Evolutionary conservation across 352 stramenopile species (phyloP), one percentile per base, ranked within the genome.

Genomic region (Hyaloperonospora brassicae): DNA sequence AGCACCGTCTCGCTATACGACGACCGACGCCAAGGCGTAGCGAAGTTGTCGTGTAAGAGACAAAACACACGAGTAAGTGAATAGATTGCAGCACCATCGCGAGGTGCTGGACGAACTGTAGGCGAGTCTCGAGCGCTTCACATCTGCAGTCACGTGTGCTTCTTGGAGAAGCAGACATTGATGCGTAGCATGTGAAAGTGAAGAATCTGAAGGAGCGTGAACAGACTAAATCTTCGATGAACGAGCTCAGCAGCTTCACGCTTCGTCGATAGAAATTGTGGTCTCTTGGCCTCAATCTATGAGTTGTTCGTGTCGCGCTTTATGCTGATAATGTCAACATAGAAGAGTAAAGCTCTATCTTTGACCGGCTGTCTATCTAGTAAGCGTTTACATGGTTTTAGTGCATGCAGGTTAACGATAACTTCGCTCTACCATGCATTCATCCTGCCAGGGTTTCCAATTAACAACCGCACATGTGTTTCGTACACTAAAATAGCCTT

Each of bases 141-240:
- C 17, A 17, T 17, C 17, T 17, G 77, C 47, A 68, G 67, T 11
- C 73, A 83, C 52, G 82, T 81, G 66, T 95, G 38, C 85, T 95
- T 41, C 30, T 95, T 4, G 85, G 85, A 17, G 64, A 70, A 25
- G 61, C 86, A 52, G 85, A 95, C 52, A 65, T 93, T 25, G 55
- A 75, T 25, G 72, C 73, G 42, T 55, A 72, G 30, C 52, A 54
- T 30, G 80, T 91, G 22, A 86, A 86, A 48, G 68, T 95, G 17
- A 95, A 95, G 64, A 82, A 93, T 48, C 55, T 95, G n/a, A 44
- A 55, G 1, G 76, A 78, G 48, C 67, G 84, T 27, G 51, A 79
- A 24, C 79, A 93, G 38, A 36, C 64, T 43, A 55, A 71, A 25
- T 59, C 89, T 2, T 14, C 74, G 14, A 47, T 80, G 24, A 43